Percentiles rank a stretch among this genome's conserved stretches.
Conservation (phyloP, 345 rosid species). For the Bruguiera sexangula region DNA sequence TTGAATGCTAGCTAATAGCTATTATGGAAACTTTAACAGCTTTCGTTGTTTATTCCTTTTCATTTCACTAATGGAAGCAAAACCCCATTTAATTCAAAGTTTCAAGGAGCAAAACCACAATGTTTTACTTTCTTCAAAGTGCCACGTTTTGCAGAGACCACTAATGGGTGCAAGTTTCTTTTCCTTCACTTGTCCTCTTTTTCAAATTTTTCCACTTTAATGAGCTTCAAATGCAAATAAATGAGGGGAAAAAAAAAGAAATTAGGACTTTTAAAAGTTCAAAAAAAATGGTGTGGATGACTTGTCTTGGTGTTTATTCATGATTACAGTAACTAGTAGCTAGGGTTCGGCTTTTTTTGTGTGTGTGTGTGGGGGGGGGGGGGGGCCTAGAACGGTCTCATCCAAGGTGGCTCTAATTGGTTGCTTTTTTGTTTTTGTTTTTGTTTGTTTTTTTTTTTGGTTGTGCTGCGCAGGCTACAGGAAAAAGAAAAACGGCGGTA, state of each 20-base stretch:
- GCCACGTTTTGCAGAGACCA: background rate
- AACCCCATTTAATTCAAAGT: background rate
- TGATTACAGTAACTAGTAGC: slow-evolving; percentile 6
- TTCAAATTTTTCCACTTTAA: background rate
- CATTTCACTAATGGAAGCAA: background rate
- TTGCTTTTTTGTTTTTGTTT: slow-evolving; percentile 5
- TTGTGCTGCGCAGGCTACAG: slow-evolving; percentile 34
- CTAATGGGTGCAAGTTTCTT: background rate
- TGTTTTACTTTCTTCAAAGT: background rate
- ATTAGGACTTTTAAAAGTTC: background rate
- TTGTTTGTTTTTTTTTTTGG: too few species aligned
- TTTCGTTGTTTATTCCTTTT: too few species aligned
- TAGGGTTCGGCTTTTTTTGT: slow-evolving; percentile 32
- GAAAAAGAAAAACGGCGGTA: slow-evolving; percentile 67
- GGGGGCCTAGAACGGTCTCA: slow-evolving; percentile 31
- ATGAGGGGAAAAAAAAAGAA: background rate
- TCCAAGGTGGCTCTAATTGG: slow-evolving; percentile 43
- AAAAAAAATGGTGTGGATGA: background rate
- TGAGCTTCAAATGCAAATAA: slow-evolving; percentile 2
- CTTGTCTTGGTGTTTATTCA: background rate
- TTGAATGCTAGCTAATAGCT: too few species aligned
- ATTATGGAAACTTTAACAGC: too few species aligned
- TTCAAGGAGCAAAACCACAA: background rate
- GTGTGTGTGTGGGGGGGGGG: background rate
- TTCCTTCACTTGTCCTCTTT: background rate